phyloP scores from a whole-genome alignment of 2,329 filamentous ascomycete species.

The Fusarium armeniacum region DNA sequence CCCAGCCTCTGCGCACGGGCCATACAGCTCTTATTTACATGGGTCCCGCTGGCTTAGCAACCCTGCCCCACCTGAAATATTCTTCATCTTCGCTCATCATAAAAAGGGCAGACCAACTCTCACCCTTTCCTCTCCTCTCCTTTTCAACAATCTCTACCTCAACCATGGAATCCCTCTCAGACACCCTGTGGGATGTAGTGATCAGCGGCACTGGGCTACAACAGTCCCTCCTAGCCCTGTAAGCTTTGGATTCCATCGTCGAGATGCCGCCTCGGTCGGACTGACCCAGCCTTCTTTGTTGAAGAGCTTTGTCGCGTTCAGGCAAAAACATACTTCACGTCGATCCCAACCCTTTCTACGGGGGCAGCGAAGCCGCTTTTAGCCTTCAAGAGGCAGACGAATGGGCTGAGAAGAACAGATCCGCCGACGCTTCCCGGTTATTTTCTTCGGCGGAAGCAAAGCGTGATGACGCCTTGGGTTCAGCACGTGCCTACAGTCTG shows the following conservation, averaged over 20 bases:
- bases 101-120: constrained; percentile 32
- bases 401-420: constrained; percentile 70
- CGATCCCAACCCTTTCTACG: constrained; percentile 90
- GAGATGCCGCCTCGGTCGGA: constrained; percentile 51
- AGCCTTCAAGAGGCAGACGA: constrained; percentile 84
- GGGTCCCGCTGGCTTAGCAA: constrained; percentile 19
- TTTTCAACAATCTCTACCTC: constrained; percentile 42
- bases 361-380: constrained; percentile 86
- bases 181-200: constrained; percentile 83
- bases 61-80: constrained; percentile 45
- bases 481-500: constrained; percentile 83
- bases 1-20: constrained; percentile 41
- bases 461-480: constrained; percentile 63
- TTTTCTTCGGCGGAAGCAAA: constrained; percentile 54
- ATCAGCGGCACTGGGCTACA: constrained; percentile 83
- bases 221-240: constrained; percentile 86
- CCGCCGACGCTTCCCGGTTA: constrained; percentile 40
- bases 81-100: constrained; percentile 38
- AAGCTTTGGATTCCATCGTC: constrained; percentile 59
- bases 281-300: constrained; percentile 51
- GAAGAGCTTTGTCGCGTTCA: constrained; percentile 91
- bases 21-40: constrained; percentile 27
- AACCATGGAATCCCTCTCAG: constrained; percentile 79
- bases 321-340: constrained; percentile 92
- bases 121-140: constrained; percentile 23